A percentile compares a stretch with the other conserved stretches of the same genome.
Conservation (phyloP, 352 stramenopile genomes). For the Globisporangium sylvaticum region DNA sequence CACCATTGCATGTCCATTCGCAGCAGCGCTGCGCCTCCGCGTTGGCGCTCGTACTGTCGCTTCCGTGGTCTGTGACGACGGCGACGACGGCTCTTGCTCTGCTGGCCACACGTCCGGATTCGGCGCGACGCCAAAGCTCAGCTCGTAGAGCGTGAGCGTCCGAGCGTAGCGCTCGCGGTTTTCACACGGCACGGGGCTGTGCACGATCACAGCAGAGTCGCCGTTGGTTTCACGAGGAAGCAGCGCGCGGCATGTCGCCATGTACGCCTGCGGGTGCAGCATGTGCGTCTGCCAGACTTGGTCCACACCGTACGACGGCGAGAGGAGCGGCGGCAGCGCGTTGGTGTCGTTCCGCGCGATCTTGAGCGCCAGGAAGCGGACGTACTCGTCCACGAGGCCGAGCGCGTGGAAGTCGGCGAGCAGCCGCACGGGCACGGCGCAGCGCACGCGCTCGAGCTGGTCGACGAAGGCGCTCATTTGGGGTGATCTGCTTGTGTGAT, state of each 20-base stretch:
- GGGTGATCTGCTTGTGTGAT: too few species aligned
- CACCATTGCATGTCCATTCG: not conserved
- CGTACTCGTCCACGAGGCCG: constrained; percentile 3
- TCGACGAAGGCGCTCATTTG: too few species aligned
- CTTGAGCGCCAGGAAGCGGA: constrained; percentile 1
- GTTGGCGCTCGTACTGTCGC: not conserved
- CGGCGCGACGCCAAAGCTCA: not conserved
- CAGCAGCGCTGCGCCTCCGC: not conserved
- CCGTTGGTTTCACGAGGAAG: not conserved
- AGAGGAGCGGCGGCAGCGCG: not conserved
- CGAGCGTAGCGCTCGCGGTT: not conserved
- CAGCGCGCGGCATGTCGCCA: not conserved
- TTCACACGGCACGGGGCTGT: not conserved
- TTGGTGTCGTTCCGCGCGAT: not conserved
- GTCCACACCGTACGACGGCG: not conserved
- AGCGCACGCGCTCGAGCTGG: not conserved
- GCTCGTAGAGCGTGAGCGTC: constrained; percentile 1
- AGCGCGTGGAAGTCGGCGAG: not conserved
- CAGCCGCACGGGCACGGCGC: not conserved
- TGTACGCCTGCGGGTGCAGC: not conserved
- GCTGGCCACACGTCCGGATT: not conserved
- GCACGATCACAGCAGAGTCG: not conserved
- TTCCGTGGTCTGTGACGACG: not conserved
- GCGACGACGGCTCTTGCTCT: not conserved
- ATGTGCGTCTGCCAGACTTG: not conserved